Evolutionary conservation across 1,284 basidiomycete genomes (phyloP).

Genomic region (Boletus semigastroideus): DNA sequence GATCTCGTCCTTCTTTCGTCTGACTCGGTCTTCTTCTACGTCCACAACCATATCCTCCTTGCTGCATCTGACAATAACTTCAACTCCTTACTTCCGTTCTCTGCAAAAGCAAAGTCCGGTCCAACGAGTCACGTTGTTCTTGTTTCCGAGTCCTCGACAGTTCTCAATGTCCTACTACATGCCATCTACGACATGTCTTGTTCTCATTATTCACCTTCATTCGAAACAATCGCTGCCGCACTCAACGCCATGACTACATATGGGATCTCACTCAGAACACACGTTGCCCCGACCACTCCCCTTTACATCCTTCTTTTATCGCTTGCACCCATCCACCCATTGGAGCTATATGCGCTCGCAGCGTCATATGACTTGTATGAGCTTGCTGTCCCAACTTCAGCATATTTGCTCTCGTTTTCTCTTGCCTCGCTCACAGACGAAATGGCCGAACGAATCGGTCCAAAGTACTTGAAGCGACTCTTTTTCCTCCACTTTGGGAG

Average conservation of each 20-base stretch:
- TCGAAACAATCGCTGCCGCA: conserved; percentile 48
- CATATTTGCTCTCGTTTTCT: conserved; percentile 58
- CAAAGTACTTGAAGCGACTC: conserved; percentile 42
- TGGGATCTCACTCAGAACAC: conserved; percentile 45
- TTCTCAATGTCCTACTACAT: conserved; percentile 65
- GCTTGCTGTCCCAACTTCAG: conserved; percentile 58
- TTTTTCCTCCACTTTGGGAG: conserved; percentile 46
- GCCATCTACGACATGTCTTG: conserved; percentile 59
- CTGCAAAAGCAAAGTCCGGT: conserved; percentile 29
- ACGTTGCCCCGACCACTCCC: conserved; percentile 40
- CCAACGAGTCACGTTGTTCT: conserved; percentile 46
- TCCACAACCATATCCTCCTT: conserved; percentile 52
- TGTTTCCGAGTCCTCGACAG: conserved; percentile 48
- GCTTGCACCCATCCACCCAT: conserved; percentile 53
- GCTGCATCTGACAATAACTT: conserved; percentile 55
- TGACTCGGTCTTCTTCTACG: conserved; percentile 76
- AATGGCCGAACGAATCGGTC: conserved; percentile 57
- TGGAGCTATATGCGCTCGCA: conserved; percentile 61
- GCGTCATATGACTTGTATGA: conserved; percentile 55
- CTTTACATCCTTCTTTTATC: conserved; percentile 50
- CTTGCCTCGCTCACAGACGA: conserved; percentile 58
- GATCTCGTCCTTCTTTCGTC: conserved; percentile 66
- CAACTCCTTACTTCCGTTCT: conserved; percentile 43
- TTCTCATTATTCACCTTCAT: conserved; percentile 58
- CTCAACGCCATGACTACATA: conserved; percentile 49